Evolutionary conservation across 2,329 filamentous ascomycete genomes (phyloP).

Genomic region (Sarocladium strictum): DNA sequence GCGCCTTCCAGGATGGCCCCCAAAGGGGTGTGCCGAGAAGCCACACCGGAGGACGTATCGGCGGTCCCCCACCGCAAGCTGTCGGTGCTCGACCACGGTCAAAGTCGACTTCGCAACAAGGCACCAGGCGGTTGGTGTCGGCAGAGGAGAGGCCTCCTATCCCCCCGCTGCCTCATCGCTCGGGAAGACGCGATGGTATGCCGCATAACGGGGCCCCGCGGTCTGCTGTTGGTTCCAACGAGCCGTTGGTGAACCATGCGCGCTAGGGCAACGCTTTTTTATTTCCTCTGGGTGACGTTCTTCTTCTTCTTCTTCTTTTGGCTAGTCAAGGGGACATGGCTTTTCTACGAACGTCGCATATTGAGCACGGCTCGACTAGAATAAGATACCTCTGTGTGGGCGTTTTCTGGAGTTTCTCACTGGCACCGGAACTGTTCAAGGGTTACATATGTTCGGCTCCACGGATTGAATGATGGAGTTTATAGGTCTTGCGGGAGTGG

Average conservation of each 20-base stretch:
- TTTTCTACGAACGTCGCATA: too few species aligned
- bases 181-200: conserved; percentile 10
- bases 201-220: conserved; percentile 1
- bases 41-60: neutral
- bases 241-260: conserved; percentile 12
- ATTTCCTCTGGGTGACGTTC: neutral
- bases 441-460: neutral
- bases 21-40: neutral
- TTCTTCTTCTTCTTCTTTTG: too few species aligned
- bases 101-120: neutral
- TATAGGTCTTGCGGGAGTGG: neutral
- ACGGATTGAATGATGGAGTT: neutral
- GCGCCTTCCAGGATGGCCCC: neutral
- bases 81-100: neutral
- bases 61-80: neutral
- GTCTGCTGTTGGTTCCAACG: conserved; percentile 5
- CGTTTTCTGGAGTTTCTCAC: neutral
- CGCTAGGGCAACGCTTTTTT: neutral
- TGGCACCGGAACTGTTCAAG: neutral
- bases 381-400: neutral
- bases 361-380: neutral
- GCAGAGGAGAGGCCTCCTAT: conserved; percentile 12
- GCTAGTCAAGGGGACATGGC: too few species aligned
- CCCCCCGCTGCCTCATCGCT: conserved; percentile 12
- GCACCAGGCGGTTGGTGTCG: neutral